phyloP scores from a whole-genome alignment of 108 stramenopile species.

The Seminavis robusta region DNA sequence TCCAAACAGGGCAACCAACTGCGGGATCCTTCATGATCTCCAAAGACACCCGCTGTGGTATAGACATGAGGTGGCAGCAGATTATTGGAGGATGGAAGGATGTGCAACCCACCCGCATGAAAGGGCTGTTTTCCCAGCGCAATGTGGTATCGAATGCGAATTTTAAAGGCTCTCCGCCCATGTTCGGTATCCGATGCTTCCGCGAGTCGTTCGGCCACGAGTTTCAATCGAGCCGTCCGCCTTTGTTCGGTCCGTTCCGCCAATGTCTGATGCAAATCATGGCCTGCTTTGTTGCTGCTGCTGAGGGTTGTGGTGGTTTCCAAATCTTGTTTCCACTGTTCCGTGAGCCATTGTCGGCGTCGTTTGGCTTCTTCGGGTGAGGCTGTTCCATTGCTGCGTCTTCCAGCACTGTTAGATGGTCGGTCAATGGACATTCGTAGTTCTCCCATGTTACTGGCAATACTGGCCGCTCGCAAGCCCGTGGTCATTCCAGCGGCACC shows the following conservation, averaged over 20 bases:
- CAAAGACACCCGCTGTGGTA: conserved; percentile 66
- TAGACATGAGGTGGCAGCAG: conserved; percentile 80
- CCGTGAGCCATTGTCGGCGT: background rate
- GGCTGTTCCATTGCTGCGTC: background rate
- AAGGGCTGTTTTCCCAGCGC: conserved; percentile 3
- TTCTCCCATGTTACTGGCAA: conserved; percentile 74
- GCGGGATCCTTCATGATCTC: conserved; percentile 82
- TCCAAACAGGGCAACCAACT: conserved; percentile 80
- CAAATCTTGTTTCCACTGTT: conserved; percentile 42
- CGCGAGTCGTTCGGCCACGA: conserved; percentile 24
- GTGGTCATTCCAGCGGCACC: conserved; percentile 73
- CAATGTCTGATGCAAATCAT: background rate
- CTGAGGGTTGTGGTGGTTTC: background rate
- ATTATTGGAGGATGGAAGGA: conserved; percentile 16
- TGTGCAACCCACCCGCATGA: conserved; percentile 51
- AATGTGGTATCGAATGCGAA: conserved; percentile 42
- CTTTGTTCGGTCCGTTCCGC: background rate
- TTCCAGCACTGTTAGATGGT: background rate
- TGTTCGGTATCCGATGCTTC: conserved; percentile 3
- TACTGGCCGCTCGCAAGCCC: conserved; percentile 68
- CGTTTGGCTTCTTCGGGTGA: conserved; percentile 4
- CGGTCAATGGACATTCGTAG: conserved; percentile 40
- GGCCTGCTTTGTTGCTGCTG: background rate
- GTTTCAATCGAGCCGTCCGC: conserved; percentile 8
- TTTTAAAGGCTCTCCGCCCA: conserved; percentile 17